These are phyloP conservation scores for Pleurozium schreberi DNA, from an alignment of 225 moss, liverwort and hornwort genomes.

Conservation along the genomic window DNA sequence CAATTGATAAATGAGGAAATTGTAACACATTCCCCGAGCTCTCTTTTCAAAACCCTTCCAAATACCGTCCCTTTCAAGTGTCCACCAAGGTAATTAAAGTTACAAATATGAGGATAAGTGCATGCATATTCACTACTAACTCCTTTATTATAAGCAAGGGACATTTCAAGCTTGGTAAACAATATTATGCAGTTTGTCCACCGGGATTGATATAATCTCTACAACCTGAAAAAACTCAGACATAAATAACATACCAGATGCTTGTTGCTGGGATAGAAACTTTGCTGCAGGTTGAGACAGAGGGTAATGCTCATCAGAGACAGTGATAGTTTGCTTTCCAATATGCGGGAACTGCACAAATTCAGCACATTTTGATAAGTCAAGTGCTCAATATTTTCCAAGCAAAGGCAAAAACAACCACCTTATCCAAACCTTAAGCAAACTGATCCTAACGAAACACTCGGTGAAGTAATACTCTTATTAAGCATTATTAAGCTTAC, in stretches of 20 bases:
- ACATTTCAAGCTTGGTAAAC: background rate
- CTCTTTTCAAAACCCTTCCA: background rate
- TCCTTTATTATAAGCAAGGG: background rate
- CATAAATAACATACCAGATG: slow-evolving; percentile 36
- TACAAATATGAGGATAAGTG: background rate
- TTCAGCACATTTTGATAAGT: background rate
- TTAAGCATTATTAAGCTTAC: background rate
- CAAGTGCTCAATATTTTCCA: background rate
- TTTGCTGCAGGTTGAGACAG: slow-evolving; percentile 45
- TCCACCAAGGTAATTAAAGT: no score
- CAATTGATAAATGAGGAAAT: background rate
- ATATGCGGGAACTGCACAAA: background rate
- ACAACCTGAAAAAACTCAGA: background rate
- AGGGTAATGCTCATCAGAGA: slow-evolving; percentile 42
- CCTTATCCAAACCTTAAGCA: background rate
- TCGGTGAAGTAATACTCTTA: background rate
- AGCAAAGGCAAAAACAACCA: background rate
- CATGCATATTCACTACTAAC: background rate
- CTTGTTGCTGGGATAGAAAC: slow-evolving; percentile 44
- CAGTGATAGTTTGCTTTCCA: slow-evolving; percentile 10
- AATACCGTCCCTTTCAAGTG: background rate
- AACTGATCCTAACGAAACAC: background rate
- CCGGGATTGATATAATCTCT: background rate
- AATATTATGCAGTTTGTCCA: background rate
- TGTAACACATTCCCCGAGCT: background rate